Conservation (phyloP, 768 basidiomycete species). For the Kwoniella newhampshirensis region DNA sequence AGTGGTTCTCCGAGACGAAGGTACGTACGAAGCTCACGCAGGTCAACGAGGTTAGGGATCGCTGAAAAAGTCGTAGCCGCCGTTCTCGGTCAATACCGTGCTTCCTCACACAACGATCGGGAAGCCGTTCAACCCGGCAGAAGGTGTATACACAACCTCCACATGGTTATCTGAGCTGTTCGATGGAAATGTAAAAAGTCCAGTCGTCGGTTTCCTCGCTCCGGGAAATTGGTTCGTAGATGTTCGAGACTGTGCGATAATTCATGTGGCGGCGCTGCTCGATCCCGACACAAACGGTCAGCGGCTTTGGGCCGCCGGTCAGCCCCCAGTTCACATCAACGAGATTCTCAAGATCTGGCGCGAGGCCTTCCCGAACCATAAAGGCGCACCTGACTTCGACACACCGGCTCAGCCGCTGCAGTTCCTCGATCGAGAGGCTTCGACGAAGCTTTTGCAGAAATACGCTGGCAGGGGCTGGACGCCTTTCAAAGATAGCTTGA, state of each 20-base stretch:
- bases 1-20: slow-evolving; percentile 3
- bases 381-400: neutral
- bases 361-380: slow-evolving; percentile 7
- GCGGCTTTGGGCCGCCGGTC: slow-evolving; percentile 8
- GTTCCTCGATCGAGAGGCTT: too few species aligned
- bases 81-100: slow-evolving; percentile 4
- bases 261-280: slow-evolving; percentile 17
- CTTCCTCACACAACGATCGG: slow-evolving; percentile 1
- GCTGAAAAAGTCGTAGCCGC: too few species aligned
- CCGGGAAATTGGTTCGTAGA: slow-evolving; percentile 6
- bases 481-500: too few species aligned
- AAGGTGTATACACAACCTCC: slow-evolving; percentile 7
- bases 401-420: too few species aligned
- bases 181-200: slow-evolving; percentile 3
- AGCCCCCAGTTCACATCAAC: slow-evolving; percentile 10
- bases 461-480: too few species aligned
- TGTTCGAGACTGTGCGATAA: slow-evolving; percentile 12
- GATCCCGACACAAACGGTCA: neutral
- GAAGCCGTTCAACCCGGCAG: slow-evolving; percentile 6
- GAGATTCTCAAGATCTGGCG: slow-evolving; percentile 19
- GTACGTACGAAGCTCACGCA: neutral
- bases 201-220: neutral
- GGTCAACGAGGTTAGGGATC: too few species aligned
- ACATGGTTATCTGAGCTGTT: slow-evolving; percentile 1
- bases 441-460: too few species aligned